Percentiles rank a stretch among this genome's conserved stretches.
These are phyloP conservation scores for Lyophyllum semitale DNA, from an alignment of 768 basidiomycete species.

Conservation along the genomic window DNA sequence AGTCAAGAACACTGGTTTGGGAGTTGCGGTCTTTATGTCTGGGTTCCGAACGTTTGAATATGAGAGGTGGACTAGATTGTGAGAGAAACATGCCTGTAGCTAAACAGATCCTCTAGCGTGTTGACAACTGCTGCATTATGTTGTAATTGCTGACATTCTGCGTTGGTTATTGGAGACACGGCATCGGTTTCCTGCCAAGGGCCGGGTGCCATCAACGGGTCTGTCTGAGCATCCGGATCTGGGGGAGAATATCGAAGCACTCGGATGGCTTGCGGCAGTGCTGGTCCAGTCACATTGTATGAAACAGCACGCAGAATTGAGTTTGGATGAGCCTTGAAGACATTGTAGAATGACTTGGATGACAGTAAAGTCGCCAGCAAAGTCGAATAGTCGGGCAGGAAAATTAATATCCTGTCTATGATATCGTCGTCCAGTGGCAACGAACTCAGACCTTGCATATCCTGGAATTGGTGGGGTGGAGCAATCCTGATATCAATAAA, in stretches of 20 bases:
- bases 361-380: slow-evolving; percentile 26
- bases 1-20: slow-evolving; percentile 27
- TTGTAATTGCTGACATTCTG: slow-evolving; percentile 24
- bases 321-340: slow-evolving; percentile 28
- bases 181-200: slow-evolving; percentile 13
- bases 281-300: slow-evolving; percentile 27
- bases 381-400: slow-evolving; percentile 27
- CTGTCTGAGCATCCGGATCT: slow-evolving; percentile 1
- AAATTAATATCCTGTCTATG: slow-evolving; percentile 27
- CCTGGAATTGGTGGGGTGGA: neutral
- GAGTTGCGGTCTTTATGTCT: slow-evolving; percentile 40
- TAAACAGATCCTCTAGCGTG: slow-evolving; percentile 39
- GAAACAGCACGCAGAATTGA: slow-evolving; percentile 31
- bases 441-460: slow-evolving; percentile 17
- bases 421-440: slow-evolving; percentile 31
- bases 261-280: slow-evolving; percentile 31
- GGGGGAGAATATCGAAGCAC: slow-evolving; percentile 18
- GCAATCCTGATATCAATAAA: neutral
- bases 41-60: neutral
- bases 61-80: neutral
- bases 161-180: slow-evolving; percentile 15
- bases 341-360: slow-evolving; percentile 29
- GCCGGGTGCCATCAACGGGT: neutral
- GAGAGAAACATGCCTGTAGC: slow-evolving; percentile 31
- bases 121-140: slow-evolving; percentile 24